Base-by-base conservation (phyloP, 768 basidiomycete genomes). In the Lanmaoa pseudosensibilis region DNA sequence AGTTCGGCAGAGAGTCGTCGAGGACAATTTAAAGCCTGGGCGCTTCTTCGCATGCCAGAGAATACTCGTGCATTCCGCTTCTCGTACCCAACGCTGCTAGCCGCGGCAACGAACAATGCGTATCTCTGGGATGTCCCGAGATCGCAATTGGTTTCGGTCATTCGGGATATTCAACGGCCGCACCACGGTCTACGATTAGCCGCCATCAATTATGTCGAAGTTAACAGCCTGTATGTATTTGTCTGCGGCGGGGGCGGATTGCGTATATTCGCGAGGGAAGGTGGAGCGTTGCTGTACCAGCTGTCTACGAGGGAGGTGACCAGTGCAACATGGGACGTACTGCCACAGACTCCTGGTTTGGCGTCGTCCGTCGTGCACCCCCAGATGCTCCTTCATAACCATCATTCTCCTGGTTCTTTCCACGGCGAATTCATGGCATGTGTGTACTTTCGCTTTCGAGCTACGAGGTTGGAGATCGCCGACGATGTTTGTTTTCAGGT, bases 11-110 rank as follows among this genome's bases (percentile, higher is more conserved):
- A 60, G 7, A 52, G 44, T 3, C 55, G 52, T 1, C 72, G 74
- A 8, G 86, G 85, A 0, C 81, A 80, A 49, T 90, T 91, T 66
- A 73, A 68, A 30, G 82, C 88, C 0, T 88, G 85, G 81, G 82
- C 83, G 0, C 69, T 85, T 23, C 70, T 91, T 12, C 65, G 65
- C 5, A 70, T 78, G 47, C 83, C 85, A 5, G 74, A 73, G 27
- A 8, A n/a, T 15, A 65, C 72, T 5, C 69, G 63, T 5, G 88
- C 88, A 0, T 90, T 81, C 69, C 81, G 87, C 16, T 82, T 89
- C 56, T 83, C 83, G 9, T 86, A 86, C 65, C 89, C 89, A 2
- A 81, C 78, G 12, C 73, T 92, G 8, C 70, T 88, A 3, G 80
- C 83, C 3, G 78, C 80, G 1, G 75, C 78, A 2, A 30, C 58